Evolutionary conservation across 2,329 filamentous ascomycete species (phyloP).

Genomic region (Aaosphaeria pasadenensis): DNA sequence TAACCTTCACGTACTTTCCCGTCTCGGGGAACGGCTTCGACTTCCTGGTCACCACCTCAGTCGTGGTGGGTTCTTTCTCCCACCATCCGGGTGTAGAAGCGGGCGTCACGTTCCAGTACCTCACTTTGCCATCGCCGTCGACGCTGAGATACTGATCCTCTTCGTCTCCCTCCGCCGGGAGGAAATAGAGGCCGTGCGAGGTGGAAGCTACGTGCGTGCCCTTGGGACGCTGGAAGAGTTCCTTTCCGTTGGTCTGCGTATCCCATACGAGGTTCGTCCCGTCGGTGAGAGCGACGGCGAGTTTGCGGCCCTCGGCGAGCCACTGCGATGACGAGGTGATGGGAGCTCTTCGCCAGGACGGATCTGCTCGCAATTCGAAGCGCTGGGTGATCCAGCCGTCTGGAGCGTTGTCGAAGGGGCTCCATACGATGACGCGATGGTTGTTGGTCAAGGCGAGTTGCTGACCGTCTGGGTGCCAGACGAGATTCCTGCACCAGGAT

Average conservation of each 20-base stretch:
- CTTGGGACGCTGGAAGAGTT: conserved; percentile 19
- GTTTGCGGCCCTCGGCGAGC: conserved; percentile 14
- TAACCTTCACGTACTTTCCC: conserved; percentile 1
- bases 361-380: conserved; percentile 9
- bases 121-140: conserved; percentile 20
- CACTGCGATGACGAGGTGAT: conserved; percentile 10
- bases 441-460: conserved; percentile 19
- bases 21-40: neutral
- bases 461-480: conserved; percentile 21
- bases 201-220: conserved; percentile 7
- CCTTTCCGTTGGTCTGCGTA: conserved; percentile 19
- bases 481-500: conserved; percentile 17
- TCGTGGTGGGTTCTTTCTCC: conserved; percentile 8
- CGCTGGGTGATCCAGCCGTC: conserved; percentile 16
- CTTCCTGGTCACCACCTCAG: neutral
- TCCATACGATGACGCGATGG: conserved; percentile 20
- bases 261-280: conserved; percentile 23
- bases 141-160: conserved; percentile 17
- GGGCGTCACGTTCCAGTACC: conserved; percentile 13
- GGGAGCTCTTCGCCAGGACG: conserved; percentile 2
- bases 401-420: conserved; percentile 10
- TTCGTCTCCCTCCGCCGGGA: conserved; percentile 6
- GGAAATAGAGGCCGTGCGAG: conserved; percentile 11
- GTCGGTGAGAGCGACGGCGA: conserved; percentile 15
- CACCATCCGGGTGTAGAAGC: conserved; percentile 1